These are phyloP conservation scores for Oryza glumipatula DNA, from an alignment of 176 grass and related monocot species.

Conservation along the genomic window DNA sequence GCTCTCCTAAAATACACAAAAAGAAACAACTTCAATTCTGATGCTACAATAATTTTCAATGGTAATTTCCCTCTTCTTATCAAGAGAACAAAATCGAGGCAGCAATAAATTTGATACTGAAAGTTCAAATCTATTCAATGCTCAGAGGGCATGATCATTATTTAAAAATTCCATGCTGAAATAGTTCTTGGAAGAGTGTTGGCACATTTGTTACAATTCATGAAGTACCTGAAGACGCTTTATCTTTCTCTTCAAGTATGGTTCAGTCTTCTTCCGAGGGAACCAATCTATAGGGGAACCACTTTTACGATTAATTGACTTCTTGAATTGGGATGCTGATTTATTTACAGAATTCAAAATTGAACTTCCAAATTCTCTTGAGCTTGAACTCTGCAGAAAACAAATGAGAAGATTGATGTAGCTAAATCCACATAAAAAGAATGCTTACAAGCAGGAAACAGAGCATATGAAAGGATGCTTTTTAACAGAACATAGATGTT, in stretches of 20 bases:
- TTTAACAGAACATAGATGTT: neutral
- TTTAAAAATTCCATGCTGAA: conserved; percentile 1
- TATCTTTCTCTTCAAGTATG: conserved; percentile 96
- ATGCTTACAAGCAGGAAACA: neutral
- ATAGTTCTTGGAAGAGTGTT: conserved; percentile 12
- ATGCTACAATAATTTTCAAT: conserved; percentile 13
- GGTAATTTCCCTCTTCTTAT: neutral
- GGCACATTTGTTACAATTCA: conserved; percentile 9
- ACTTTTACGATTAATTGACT: conserved; percentile 55
- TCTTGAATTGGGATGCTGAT: conserved; percentile 80
- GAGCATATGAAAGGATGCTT: neutral
- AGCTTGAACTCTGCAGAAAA: conserved; percentile 61
- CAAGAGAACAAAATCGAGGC: neutral
- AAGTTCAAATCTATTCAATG: neutral
- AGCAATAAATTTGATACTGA: neutral
- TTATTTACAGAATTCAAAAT: conserved; percentile 73
- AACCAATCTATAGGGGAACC: conserved; percentile 74
- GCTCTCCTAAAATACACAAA: conserved; percentile 56
- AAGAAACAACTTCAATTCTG: conserved; percentile 29
- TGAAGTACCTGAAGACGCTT: conserved; percentile 77
- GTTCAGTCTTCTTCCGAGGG: conserved; percentile 78
- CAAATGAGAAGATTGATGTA: conserved; percentile 20
- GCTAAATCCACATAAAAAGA: conserved; percentile 21
- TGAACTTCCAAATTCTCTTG: conserved; percentile 63
- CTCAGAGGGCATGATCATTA: neutral